These are phyloP conservation scores for Hemerocallis citrina DNA, from an alignment of 106 monocot species.

Conservation along the genomic window DNA sequence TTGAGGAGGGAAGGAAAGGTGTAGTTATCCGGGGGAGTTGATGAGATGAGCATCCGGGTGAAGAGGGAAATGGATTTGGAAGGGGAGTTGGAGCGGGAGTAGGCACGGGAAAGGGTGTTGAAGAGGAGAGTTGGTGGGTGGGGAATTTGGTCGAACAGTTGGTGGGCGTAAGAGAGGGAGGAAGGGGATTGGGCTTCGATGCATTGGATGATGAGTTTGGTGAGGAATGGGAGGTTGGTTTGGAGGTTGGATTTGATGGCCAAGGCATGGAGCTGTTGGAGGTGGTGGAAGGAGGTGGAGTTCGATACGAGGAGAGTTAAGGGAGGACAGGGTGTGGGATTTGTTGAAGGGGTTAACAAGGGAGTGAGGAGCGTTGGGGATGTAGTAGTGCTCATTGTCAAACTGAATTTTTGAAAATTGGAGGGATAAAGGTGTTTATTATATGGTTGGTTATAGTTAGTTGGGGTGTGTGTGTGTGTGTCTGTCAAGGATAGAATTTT, in stretches of 20 bases:
- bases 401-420: not conserved
- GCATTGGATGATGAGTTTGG: constrained; percentile 40
- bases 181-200: constrained; percentile 1
- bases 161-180: constrained; percentile 38
- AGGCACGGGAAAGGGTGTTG: constrained; percentile 63
- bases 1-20: constrained; percentile 78
- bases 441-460: too few species aligned
- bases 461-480: too few species aligned
- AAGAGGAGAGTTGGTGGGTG: constrained; percentile 39
- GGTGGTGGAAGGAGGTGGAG: constrained; percentile 30
- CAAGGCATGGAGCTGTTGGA: constrained; percentile 62
- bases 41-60: constrained; percentile 24
- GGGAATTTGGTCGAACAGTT: constrained; percentile 52
- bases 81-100: constrained; percentile 40
- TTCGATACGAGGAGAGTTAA: constrained; percentile 11
- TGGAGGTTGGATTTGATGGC: constrained; percentile 53
- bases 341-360: not conserved
- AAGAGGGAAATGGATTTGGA: constrained; percentile 33
- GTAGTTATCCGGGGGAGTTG: constrained; percentile 38
- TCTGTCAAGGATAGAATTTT: too few species aligned
- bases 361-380: constrained; percentile 9
- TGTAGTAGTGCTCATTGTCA: constrained; percentile 10
- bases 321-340: not conserved
- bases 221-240: constrained; percentile 19
- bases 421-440: not conserved